These are phyloP conservation scores for Trichoderma sp. DNA, from an alignment of 2,329 filamentous ascomycete genomes.

Conservation along the genomic window DNA sequence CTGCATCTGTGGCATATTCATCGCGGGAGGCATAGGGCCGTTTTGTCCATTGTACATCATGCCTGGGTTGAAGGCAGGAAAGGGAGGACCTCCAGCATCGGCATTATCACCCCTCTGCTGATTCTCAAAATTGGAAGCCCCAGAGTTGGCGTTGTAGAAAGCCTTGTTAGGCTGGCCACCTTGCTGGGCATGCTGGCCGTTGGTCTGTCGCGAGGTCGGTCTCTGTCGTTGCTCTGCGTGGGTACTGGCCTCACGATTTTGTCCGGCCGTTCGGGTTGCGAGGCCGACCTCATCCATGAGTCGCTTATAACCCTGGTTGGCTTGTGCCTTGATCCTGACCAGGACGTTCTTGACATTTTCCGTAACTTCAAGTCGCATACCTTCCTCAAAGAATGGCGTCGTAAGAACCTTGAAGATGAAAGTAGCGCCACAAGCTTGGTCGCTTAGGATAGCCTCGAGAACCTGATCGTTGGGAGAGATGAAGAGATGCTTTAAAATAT, in stretches of 20 bases:
- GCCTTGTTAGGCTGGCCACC: slow-evolving; percentile 51
- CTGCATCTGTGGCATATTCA: slow-evolving; percentile 59
- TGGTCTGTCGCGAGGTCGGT: slow-evolving; percentile 58
- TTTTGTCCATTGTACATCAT: slow-evolving; percentile 56
- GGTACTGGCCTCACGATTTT: slow-evolving; percentile 49
- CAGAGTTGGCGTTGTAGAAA: slow-evolving; percentile 54
- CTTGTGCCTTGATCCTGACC: slow-evolving; percentile 86
- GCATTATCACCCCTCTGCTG: slow-evolving; percentile 57
- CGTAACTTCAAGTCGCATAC: slow-evolving; percentile 82
- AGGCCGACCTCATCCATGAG: slow-evolving; percentile 98
- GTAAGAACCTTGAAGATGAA: slow-evolving; percentile 98
- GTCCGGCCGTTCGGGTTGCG: slow-evolving; percentile 63
- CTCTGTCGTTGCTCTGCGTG: slow-evolving; percentile 57
- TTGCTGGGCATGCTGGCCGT: slow-evolving; percentile 48
- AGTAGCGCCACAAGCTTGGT: slow-evolving; percentile 90
- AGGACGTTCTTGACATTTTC: slow-evolving; percentile 92
- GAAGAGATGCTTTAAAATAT: slow-evolving; percentile 87
- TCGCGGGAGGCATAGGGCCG: slow-evolving; percentile 51
- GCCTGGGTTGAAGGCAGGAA: slow-evolving; percentile 55
- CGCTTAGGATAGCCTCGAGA: slow-evolving; percentile 85
- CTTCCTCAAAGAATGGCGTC: slow-evolving; percentile 95
- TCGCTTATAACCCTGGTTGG: slow-evolving; percentile 95
- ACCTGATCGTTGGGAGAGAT: slow-evolving; percentile 86
- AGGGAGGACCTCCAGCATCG: slow-evolving; percentile 55
- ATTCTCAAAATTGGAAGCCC: slow-evolving; percentile 53